Base-by-base conservation (phyloP, 108 stramenopile genomes). In the Conticribra weissflogii region DNA sequence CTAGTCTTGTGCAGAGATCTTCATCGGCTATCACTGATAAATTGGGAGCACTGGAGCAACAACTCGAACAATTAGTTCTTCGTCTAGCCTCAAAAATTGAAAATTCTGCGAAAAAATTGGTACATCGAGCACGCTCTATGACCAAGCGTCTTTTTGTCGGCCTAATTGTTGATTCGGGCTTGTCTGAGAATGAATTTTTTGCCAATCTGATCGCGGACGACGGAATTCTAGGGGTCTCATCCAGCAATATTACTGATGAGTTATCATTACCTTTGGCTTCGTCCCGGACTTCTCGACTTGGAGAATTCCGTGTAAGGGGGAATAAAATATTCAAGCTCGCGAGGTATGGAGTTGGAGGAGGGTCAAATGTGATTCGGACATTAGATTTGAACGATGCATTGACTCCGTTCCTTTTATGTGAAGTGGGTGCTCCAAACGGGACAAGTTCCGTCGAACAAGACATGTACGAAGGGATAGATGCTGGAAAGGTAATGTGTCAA, bases 1-100 rank as follows among this genome's bases (percentile, higher is more conserved):
- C 90, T 46, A 84, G 73, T 63, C 30, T 94, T 28, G 88, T 94
- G 1, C 88, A 91, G 66, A 56, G 90, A 45, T 81, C 85, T 14
- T 85, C 90, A 14, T 74, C 81, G 21, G 72, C 66, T 41, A 41
- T 87, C 2, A 81, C 73, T 36, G 63, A 59, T 17, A 65, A 70
- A 41, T 44, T 90, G 1, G 84, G 82, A 49, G 46, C 41, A 5
- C 22, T 84, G 17, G 86, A 79, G 52, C 65, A 52, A 22, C 48
- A 48, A n/a, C 5, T 74, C 3, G 75, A 76, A 33, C 32, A 62
- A 5, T 31, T 56, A 3, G 18, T 76, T 9, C 50, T 30, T 19
- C 34, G 31, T 2, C 3, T 62, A 17, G 27, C 49, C 27, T 19
- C 51, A 16, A 0, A 27, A 53, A n/a, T 67, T 27, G 51, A 45